A percentile compares a stretch with the other conserved stretches of the same genome.
Evolutionary conservation across 1,284 basidiomycete genomes (phyloP).

Genomic region (Gomphus sp.): DNA sequence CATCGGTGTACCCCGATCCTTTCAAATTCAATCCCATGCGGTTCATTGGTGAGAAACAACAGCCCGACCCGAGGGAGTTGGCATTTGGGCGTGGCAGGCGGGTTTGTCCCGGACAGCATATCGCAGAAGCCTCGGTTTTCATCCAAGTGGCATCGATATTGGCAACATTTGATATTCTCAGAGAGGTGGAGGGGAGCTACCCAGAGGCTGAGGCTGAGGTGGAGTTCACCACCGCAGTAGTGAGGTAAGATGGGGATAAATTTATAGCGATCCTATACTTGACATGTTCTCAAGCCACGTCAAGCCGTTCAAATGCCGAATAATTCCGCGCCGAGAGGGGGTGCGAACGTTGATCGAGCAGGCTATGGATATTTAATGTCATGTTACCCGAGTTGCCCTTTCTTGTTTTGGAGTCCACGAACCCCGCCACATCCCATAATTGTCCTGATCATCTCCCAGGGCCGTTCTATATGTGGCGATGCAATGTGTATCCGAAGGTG

Average conservation of each 20-base stretch:
- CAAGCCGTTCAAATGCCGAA: slow-evolving; percentile 6
- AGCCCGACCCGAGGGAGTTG: slow-evolving; percentile 24
- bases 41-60: slow-evolving; percentile 15
- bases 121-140: slow-evolving; percentile 47
- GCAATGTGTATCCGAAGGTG: neutral
- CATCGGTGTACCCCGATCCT: slow-evolving; percentile 13
- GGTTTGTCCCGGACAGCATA: slow-evolving; percentile 22
- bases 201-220: slow-evolving; percentile 30
- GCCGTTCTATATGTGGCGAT: neutral
- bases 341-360: neutral
- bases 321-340: neutral
- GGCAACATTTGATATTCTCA: slow-evolving; percentile 42
- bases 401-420: neutral
- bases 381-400: neutral
- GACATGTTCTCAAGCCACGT: neutral
- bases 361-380: neutral
- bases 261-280: neutral
- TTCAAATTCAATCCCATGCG: slow-evolving; percentile 15
- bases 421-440: neutral
- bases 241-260: slow-evolving; percentile 1
- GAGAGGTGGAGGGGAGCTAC: slow-evolving; percentile 37
- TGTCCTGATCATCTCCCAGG: neutral
- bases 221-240: slow-evolving; percentile 7
- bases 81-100: slow-evolving; percentile 33
- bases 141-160: slow-evolving; percentile 39